phyloP scores from a whole-genome alignment of 306 rosid genomes.

The Malus asiatica region DNA sequence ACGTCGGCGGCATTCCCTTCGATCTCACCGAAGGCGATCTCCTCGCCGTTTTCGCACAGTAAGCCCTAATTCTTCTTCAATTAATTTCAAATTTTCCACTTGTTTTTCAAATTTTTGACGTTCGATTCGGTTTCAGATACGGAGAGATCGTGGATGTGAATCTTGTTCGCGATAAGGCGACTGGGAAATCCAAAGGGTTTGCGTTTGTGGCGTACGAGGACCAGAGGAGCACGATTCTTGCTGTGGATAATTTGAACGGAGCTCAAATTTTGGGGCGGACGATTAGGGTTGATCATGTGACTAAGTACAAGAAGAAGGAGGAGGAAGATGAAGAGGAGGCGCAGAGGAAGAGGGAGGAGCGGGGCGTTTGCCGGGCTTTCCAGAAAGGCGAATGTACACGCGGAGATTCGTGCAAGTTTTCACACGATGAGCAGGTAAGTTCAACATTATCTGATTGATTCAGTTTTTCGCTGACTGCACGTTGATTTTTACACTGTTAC shows the following conservation, averaged over 20 bases:
- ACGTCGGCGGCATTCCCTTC: conserved; percentile 77
- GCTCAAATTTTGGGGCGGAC: conserved; percentile 72
- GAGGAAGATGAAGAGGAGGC: conserved; percentile 89
- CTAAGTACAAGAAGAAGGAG: conserved; percentile 77
- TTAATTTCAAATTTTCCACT: neutral
- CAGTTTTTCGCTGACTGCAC: neutral
- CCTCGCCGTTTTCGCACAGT: conserved; percentile 88
- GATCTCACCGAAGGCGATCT: conserved; percentile 96
- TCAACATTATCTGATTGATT: neutral
- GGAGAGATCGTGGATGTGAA: conserved; percentile 90
- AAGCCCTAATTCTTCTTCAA: neutral
- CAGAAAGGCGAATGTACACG: conserved; percentile 92
- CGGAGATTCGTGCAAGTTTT: conserved; percentile 83
- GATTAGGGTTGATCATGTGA: conserved; percentile 84
- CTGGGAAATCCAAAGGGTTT: conserved; percentile 85
- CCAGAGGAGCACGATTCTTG: conserved; percentile 84
- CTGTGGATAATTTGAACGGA: conserved; percentile 91
- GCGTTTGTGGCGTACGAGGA: conserved; percentile 91
- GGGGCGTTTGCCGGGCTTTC: conserved; percentile 92
- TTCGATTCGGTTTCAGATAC: conserved; percentile 29
- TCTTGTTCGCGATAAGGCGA: conserved; percentile 82
- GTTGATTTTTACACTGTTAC: neutral
- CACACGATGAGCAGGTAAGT: conserved; percentile 79
- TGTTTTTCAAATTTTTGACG: neutral
- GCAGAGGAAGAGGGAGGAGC: conserved; percentile 73